These are phyloP conservation scores for Moesziomyces parantarcticus DNA, from an alignment of 1,284 basidiomycete genomes.

Conservation along the genomic window DNA sequence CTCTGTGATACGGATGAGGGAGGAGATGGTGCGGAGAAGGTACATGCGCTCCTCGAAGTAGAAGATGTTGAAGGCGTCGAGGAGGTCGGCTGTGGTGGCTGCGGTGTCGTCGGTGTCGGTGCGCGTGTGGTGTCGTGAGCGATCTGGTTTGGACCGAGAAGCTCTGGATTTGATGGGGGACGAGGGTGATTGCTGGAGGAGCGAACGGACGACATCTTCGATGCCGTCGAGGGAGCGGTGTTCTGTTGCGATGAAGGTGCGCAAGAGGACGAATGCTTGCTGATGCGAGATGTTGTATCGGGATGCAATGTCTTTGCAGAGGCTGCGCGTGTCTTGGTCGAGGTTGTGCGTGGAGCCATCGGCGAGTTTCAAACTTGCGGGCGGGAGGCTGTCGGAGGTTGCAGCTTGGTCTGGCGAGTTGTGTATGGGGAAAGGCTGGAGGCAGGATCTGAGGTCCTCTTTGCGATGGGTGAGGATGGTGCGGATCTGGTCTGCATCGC, in stretches of 20 bases:
- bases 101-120: constrained; percentile 7
- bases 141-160: constrained; percentile 3
- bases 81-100: constrained; percentile 67
- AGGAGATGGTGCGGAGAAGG: constrained; percentile 71
- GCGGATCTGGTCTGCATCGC: constrained; percentile 31
- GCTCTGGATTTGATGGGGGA: constrained; percentile 17
- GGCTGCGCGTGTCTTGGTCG: constrained; percentile 76
- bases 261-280: constrained; percentile 77
- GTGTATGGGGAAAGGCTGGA: constrained; percentile 34
- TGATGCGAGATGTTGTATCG: constrained; percentile 81
- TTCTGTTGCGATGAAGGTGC: constrained; percentile 82
- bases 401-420: constrained; percentile 8
- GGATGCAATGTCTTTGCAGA: constrained; percentile 76
- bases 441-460: constrained; percentile 42
- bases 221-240: constrained; percentile 72
- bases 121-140: constrained; percentile 4
- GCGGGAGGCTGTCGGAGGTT: constrained; percentile 5
- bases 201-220: constrained; percentile 11
- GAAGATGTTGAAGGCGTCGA: constrained; percentile 80
- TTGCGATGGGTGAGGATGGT: constrained; percentile 38
- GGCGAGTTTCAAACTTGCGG: constrained; percentile 73
- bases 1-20: constrained; percentile 74
- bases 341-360: constrained; percentile 76
- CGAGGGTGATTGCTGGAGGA: constrained; percentile 16
- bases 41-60: constrained; percentile 82